Conservation (phyloP, 2,329 filamentous ascomycete species). For the Sarocladium oryzae region DNA sequence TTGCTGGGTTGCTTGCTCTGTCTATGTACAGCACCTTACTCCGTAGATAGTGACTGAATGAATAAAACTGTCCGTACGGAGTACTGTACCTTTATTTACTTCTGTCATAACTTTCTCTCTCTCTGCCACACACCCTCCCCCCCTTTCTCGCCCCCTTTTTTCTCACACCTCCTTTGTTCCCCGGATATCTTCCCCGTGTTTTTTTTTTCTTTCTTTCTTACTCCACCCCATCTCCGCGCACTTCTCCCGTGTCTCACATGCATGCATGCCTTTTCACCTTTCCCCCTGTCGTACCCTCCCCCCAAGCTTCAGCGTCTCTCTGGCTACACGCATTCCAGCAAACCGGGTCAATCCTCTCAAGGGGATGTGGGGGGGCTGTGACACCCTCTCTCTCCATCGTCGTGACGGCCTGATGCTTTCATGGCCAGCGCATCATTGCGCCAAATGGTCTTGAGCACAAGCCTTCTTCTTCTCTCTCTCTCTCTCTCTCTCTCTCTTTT, state of each 20-base stretch:
- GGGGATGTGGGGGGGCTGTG: too few relatives aligned
- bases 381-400: neutral
- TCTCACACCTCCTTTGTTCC: neutral
- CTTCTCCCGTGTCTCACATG: neutral
- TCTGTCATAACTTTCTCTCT: too few relatives aligned
- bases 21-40: too few relatives aligned
- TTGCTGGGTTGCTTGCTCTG: too few relatives aligned
- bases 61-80: too few relatives aligned
- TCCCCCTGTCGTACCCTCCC: too few relatives aligned
- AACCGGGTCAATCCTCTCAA: too few relatives aligned
- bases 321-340: too few relatives aligned
- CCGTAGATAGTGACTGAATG: too few relatives aligned
- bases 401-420: neutral
- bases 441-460: neutral
- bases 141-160: neutral
- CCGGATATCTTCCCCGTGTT: neutral
- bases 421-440: conserved; percentile 8
- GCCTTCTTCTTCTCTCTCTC: neutral
- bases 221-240: neutral
- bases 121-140: neutral
- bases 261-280: neutral
- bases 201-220: neutral
- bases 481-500: neutral
- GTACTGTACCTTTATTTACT: too few relatives aligned
- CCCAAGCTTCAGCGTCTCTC: too few relatives aligned